Conservation (phyloP, 345 rosid species). For the Acer campestre region DNA sequence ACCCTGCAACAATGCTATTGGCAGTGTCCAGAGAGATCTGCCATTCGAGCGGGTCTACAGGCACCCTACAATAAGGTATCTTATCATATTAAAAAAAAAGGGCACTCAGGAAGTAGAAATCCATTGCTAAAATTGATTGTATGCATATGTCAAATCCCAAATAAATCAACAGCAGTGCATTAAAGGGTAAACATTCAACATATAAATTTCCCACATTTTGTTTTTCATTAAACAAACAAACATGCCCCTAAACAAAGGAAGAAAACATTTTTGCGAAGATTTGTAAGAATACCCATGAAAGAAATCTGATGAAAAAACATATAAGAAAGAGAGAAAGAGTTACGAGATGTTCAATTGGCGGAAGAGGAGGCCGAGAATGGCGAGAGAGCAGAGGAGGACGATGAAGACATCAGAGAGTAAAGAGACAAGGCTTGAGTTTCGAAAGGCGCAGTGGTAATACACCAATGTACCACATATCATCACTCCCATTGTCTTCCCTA, state of each 20-base stretch:
- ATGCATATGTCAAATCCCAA: too few relatives aligned
- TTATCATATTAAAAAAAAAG: not conserved
- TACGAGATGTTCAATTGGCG: constrained; percentile 95
- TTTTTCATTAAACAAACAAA: not conserved
- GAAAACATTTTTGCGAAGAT: not conserved
- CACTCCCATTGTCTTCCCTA: constrained; percentile 60
- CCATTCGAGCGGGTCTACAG: constrained; percentile 98
- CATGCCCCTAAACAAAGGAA: not conserved
- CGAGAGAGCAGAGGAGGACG: constrained; percentile 97
- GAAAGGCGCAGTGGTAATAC: constrained; percentile 84
- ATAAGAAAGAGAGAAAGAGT: not conserved
- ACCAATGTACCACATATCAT: constrained; percentile 67
- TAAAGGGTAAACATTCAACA: not conserved
- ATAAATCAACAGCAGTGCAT: not conserved
- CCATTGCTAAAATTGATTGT: not conserved
- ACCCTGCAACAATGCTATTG: constrained; percentile 56
- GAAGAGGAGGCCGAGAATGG: constrained; percentile 96
- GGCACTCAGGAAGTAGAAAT: not conserved
- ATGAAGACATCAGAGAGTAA: constrained; percentile 86
- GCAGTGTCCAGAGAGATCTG: constrained; percentile 93
- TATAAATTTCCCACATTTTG: not conserved
- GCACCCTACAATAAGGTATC: constrained; percentile 52
- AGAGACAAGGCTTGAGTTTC: constrained; percentile 79
- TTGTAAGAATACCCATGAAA: not conserved
- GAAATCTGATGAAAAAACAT: not conserved